Base-by-base conservation (phyloP, 2,329 filamentous ascomycete species). In the Colletotrichum tropicale region DNA sequence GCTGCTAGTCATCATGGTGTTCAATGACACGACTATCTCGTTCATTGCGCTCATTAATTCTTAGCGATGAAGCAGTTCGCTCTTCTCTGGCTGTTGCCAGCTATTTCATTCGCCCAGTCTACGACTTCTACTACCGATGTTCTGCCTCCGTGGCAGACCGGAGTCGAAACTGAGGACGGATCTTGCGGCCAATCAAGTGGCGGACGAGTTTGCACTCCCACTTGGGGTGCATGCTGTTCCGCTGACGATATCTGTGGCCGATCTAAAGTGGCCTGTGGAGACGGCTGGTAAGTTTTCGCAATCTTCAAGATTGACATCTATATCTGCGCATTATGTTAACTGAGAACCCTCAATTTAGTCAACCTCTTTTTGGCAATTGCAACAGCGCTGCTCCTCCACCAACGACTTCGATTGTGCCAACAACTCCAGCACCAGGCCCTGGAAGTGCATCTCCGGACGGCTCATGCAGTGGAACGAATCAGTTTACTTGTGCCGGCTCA, bases 101-200 rank as follows among this genome's bases (percentile, higher is more conserved):
- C 34, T 24, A 34, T 66, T 21, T 66, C 62, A 30, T 28, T 28
- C 3, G 62, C 34, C 12, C 21, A 36, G 34, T 28, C 62, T 21
- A 28, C 56, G 15, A 69, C 24, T 13, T 32, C 43, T 15, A 69
- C 66, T 38, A n/a, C 36, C 15, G 24, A 30, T 55, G 38, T 7
- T 15, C 16, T 71, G 16, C 69, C 69, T 4, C 69, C 69, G 10
- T 71, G 69, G 69, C 69, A 71, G 52, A 66, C 69, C 21, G 69
- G 69, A 21, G 36, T 71, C 12, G 18, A 52, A 12, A 66, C 69
- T 6, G 69, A 71, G 24, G 69, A 71, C 38, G 69, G 69, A 24
- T 55, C 34, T 18, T 71, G 69, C 26, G 69, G 69, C 30, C 32
- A 8, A 9, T 30, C 18, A 2, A 30, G 34, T 26, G 18, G 13